phyloP scores from a whole-genome alignment of 2,329 filamentous ascomycete species.

The Dothideomycetes sp. region DNA sequence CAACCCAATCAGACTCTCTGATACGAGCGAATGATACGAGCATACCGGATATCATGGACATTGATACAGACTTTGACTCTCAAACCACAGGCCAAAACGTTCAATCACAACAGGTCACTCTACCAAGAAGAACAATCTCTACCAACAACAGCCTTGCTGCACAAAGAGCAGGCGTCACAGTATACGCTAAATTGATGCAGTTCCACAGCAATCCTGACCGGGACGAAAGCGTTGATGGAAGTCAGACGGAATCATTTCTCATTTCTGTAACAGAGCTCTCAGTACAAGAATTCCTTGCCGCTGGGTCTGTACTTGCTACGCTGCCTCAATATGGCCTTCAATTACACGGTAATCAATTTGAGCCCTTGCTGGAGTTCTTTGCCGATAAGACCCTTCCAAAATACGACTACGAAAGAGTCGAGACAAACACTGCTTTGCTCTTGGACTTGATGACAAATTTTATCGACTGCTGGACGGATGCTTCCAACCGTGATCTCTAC shows the following conservation, averaged over 20 bases:
- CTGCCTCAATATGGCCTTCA: constrained; percentile 18
- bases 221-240: no score
- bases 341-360: constrained; percentile 27
- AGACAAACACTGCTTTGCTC: constrained; percentile 59
- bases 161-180: constrained; percentile 3
- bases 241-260: background rate
- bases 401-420: constrained; percentile 61
- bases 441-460: constrained; percentile 60
- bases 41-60: constrained; percentile 13
- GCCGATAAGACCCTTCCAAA: constrained; percentile 41
- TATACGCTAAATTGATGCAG: constrained; percentile 8
- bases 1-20: constrained; percentile 2
- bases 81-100: constrained; percentile 4
- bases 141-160: background rate
- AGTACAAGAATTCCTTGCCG: constrained; percentile 17
- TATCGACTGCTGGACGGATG: constrained; percentile 53
- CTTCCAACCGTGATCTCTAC: constrained; percentile 49
- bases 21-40: background rate
- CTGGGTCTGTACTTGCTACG: constrained; percentile 18
- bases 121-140: background rate
- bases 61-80: constrained; percentile 12
- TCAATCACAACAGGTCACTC: background rate
- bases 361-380: constrained; percentile 39
- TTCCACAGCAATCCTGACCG: background rate
- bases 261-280: background rate